Percentiles rank a stretch among this genome's conserved stretches.
Evolutionary conservation across 495 filamentous ascomycete genomes (phyloP).

Genomic region (Penicillium coprophilum): DNA sequence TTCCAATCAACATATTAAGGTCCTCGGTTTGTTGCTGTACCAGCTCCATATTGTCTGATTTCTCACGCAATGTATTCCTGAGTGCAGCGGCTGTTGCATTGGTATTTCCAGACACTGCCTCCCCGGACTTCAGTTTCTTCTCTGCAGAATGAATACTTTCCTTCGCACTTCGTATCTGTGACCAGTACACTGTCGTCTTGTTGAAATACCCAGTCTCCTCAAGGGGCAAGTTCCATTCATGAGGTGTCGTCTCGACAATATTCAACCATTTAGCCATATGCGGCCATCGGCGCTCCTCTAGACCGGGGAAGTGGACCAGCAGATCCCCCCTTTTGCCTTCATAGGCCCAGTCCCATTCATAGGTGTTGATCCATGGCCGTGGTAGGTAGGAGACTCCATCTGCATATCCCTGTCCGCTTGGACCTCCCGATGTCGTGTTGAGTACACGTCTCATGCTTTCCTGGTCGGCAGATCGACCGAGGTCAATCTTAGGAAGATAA

Average conservation of each 20-base stretch:
- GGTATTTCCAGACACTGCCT: background rate
- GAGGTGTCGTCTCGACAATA: conserved; percentile 23
- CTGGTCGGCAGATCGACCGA: conserved; percentile 35
- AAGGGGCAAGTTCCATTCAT: conserved; percentile 22
- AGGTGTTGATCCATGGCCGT: conserved; percentile 43
- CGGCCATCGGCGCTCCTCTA: conserved; percentile 6
- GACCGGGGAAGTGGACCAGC: conserved; percentile 41
- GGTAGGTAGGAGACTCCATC: conserved; percentile 35
- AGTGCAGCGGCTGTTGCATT: background rate
- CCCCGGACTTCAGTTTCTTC: conserved; percentile 1
- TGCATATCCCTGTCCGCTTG: conserved; percentile 24
- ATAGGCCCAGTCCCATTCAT: conserved; percentile 28
- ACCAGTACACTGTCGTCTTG: conserved; percentile 11
- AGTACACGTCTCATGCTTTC: conserved; percentile 33
- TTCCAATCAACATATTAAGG: background rate
- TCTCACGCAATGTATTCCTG: background rate
- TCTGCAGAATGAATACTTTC: background rate
- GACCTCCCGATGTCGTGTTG: conserved; percentile 19
- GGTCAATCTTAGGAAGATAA: conserved; percentile 29
- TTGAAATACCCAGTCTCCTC: conserved; percentile 19
- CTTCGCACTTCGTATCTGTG: conserved; percentile 1
- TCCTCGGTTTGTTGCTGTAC: background rate
- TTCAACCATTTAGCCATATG: conserved; percentile 30
- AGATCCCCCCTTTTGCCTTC: conserved; percentile 35
- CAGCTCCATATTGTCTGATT: conserved; percentile 1